Evolutionary conservation across 2,329 filamentous ascomycete species (phyloP), one percentile per base, ranked within the genome.

Genomic region (Colletotrichum salicis): DNA sequence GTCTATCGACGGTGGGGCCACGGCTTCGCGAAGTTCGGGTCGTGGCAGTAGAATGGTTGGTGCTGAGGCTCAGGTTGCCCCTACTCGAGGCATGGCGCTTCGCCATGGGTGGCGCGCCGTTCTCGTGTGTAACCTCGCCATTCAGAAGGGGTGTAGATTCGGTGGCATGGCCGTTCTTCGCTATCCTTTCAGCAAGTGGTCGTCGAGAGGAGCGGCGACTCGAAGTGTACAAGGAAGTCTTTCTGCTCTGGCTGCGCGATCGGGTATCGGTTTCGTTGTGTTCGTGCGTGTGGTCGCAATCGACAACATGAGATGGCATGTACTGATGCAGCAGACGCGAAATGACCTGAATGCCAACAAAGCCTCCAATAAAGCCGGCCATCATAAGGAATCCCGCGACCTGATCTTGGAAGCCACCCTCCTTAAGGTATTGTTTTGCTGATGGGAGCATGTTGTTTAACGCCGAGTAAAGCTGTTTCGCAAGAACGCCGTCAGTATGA

Each of bases 381-480:
- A 95, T 91, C 77, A 95, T 85, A 37, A 90, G 82, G 77, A 93
- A 88, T 15, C 91, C 92, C 6, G 95, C 94, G 2, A 83, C 79
- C 73, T 91, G 89, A 3, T 93, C 86, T 8, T 89, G 86, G 81
- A 91, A 91, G 19, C 91, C 91, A 63, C 91, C 92, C 66, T 90
- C 86, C 71, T 88, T 85, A 4, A 99, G 87, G 78, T 97, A 97
- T 51, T 86, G 86, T 78, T 93, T 95, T 2, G 96, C 91, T 24
- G 94, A 94, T 11, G 96, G 96, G 8, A 98, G 88, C 93, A 98
- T 98, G 81, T 92, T 96, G 81, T 95, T 97, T 35, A 98, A 84
- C 1, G 96, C 92, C 45, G 95, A 97, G 82, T 97, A 98, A 52
- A 97, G 88, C 95, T 97, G 77, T 5, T 64, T 12, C 24, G 51